Percentiles rank a stretch among this genome's conserved stretches.
Conservation (phyloP, 192 early-diverging fungal genomes). For the Phycomyces blakesleeanus region DNA sequence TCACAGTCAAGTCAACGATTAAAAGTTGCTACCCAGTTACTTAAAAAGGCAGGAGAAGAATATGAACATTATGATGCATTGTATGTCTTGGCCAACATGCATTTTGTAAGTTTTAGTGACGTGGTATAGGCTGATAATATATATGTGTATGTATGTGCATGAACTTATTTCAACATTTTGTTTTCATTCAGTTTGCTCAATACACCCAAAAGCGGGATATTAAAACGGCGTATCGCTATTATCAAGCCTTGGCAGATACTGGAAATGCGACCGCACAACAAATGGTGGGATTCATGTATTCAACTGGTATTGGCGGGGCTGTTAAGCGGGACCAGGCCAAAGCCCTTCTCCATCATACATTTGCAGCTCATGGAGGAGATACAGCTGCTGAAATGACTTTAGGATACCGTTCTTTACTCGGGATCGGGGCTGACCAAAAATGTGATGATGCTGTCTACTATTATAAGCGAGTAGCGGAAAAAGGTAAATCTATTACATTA, state of each 20-base stretch:
- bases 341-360: constrained; percentile 72
- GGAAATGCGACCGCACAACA: constrained; percentile 87
- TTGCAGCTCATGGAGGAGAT: constrained; percentile 78
- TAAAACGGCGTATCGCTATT: constrained; percentile 59
- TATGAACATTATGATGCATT: constrained; percentile 53
- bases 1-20: neutral
- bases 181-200: constrained; percentile 62
- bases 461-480: constrained; percentile 78
- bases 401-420: constrained; percentile 78
- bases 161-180: neutral
- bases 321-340: constrained; percentile 67
- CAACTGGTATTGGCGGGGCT: constrained; percentile 77
- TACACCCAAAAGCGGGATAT: constrained; percentile 57
- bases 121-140: neutral
- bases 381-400: constrained; percentile 75
- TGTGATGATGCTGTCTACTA: constrained; percentile 75
- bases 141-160: neutral
- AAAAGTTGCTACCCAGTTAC: constrained; percentile 32
- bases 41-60: constrained; percentile 46
- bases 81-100: constrained; percentile 66
- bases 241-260: constrained; percentile 55
- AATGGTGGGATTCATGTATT: constrained; percentile 86
- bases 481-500: constrained; percentile 43
- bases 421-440: constrained; percentile 75
- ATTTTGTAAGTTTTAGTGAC: constrained; percentile 52